Conservation (phyloP, 345 rosid genomes). For the Laguncularia racemosa region DNA sequence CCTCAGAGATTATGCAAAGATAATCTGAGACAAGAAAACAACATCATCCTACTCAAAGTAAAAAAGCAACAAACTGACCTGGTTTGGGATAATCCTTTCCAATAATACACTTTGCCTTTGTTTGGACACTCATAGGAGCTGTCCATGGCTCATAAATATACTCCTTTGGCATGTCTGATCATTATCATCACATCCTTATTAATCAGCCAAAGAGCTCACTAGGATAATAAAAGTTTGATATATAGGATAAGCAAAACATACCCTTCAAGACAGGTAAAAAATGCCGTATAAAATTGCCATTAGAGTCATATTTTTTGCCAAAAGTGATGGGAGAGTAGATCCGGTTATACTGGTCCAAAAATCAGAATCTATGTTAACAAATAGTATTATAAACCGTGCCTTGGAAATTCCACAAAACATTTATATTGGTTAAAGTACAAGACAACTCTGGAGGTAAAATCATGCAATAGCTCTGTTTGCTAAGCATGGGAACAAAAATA, state of each 20-base stretch:
- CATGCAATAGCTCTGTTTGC: too few relatives aligned
- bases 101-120: slow-evolving; percentile 71
- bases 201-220: background rate
- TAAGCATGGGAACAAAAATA: too few relatives aligned
- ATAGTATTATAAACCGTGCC: background rate
- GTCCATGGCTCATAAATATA: slow-evolving; percentile 96
- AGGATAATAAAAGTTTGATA: background rate
- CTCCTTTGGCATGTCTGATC: slow-evolving; percentile 89
- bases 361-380: slow-evolving; percentile 6
- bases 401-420: background rate
- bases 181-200: slow-evolving; percentile 6
- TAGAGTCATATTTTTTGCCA: slow-evolving; percentile 87
- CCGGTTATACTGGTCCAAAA: slow-evolving; percentile 60
- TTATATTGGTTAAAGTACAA: too few relatives aligned
- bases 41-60: background rate
- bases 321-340: slow-evolving; percentile 81
- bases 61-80: slow-evolving; percentile 21
- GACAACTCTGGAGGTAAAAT: too few relatives aligned
- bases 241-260: slow-evolving; percentile 13
- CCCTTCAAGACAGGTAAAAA: slow-evolving; percentile 89
- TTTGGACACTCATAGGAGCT: slow-evolving; percentile 77
- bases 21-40: too few relatives aligned
- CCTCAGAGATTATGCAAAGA: too few relatives aligned
- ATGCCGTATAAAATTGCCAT: slow-evolving; percentile 75
- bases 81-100: slow-evolving; percentile 89